phyloP scores from a whole-genome alignment of 2,329 filamentous ascomycete genomes.

The Fusarium papillatum region DNA sequence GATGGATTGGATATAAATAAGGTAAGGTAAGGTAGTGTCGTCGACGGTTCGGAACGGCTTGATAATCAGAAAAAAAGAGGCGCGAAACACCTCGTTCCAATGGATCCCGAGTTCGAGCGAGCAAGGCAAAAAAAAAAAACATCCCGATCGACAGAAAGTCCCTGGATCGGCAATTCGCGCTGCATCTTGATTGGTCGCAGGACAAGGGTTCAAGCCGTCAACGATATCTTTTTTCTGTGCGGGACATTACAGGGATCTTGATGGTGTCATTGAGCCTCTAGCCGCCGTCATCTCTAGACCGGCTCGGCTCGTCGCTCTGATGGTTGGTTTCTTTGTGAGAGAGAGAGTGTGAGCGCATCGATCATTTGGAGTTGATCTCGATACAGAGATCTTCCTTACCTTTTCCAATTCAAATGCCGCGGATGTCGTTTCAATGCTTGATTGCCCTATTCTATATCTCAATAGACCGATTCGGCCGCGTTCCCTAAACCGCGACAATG shows the following conservation, averaged over 20 bases:
- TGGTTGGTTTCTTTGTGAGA: not conserved
- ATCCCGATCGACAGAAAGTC: constrained; percentile 25
- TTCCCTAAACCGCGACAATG: not conserved
- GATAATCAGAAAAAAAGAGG: constrained; percentile 16
- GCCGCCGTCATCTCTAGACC: constrained; percentile 13
- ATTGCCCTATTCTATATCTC: not conserved
- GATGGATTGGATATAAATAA: not conserved
- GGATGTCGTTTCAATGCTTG: not conserved
- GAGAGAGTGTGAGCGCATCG: not conserved
- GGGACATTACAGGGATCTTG: constrained; percentile 29
- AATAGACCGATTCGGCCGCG: not conserved
- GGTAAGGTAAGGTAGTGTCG: not conserved
- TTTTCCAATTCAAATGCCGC: not conserved
- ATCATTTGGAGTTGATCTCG: not conserved
- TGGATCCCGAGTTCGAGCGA: not conserved
- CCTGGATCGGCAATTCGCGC: constrained; percentile 18
- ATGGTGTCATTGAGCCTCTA: constrained; percentile 38
- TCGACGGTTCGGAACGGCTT: not conserved
- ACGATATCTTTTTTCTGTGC: constrained; percentile 29
- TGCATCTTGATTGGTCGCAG: constrained; percentile 26
- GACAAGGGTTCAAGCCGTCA: constrained; percentile 31
- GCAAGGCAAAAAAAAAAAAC: not conserved
- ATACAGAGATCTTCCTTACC: not conserved
- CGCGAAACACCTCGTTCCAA: not conserved
- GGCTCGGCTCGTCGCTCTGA: constrained; percentile 6